Evolutionary conservation across 768 basidiomycete species (phyloP).

Genomic region (Collybia sordida): DNA sequence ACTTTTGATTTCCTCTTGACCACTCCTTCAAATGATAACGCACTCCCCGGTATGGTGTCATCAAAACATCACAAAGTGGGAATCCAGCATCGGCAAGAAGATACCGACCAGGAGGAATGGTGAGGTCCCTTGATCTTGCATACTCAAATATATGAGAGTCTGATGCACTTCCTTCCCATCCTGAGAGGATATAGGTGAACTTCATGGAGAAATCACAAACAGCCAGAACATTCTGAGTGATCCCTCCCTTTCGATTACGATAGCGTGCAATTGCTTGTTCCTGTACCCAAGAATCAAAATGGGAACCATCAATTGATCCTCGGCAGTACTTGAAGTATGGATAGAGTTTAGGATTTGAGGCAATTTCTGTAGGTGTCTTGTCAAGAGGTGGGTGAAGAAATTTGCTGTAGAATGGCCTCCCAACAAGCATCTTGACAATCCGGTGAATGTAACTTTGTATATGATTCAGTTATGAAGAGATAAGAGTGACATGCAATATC

Average conservation of each 20-base stretch:
- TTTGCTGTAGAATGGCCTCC: conserved; percentile 25
- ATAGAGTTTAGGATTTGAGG: conserved; percentile 13
- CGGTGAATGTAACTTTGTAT: conserved; percentile 16
- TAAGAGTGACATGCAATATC: conserved; percentile 30
- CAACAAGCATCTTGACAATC: conserved; percentile 12
- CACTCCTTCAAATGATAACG: conserved; percentile 31
- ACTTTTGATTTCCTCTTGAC: conserved; percentile 11
- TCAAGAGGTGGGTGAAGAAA: conserved; percentile 17
- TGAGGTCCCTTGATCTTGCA: conserved; percentile 13
- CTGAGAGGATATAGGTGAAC: conserved; percentile 25
- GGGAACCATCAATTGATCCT: conserved; percentile 13
- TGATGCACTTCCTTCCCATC: conserved; percentile 33
- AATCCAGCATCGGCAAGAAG: conserved; percentile 30
- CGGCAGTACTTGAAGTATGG: conserved; percentile 17
- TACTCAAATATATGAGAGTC: conserved; percentile 24
- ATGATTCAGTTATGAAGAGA: conserved; percentile 12
- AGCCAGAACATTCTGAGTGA: conserved; percentile 22
- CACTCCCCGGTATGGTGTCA: conserved; percentile 25
- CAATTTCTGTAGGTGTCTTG: conserved; percentile 10
- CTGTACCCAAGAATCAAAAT: conserved; percentile 13
- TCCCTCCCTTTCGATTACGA: no score
- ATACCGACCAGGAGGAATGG: conserved; percentile 16
- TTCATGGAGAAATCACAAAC: conserved; percentile 17
- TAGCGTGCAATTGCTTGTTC: conserved; percentile 16
- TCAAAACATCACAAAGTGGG: conserved; percentile 16